These are phyloP conservation scores for Puccinia polysora DNA, from an alignment of 1,284 basidiomycete species.

Conservation along the genomic window DNA sequence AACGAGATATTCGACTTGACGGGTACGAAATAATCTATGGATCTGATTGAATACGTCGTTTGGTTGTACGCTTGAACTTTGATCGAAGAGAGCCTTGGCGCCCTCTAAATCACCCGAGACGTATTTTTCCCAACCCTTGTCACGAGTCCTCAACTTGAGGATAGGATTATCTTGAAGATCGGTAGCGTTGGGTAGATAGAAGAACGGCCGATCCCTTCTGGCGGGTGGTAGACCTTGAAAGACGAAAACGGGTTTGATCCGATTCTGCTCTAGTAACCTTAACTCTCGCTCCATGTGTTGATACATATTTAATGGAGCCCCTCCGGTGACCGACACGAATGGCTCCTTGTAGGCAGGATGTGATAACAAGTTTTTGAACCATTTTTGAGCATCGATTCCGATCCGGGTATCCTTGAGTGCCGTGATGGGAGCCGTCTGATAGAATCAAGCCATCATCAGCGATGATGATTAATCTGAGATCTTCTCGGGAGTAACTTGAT, in stretches of 20 bases:
- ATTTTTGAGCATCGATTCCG: slow-evolving; percentile 92
- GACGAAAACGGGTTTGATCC: slow-evolving; percentile 95
- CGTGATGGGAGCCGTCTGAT: slow-evolving; percentile 74
- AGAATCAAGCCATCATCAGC: slow-evolving; percentile 14
- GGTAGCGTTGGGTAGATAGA: slow-evolving; percentile 40
- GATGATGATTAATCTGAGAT: no score
- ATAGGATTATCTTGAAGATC: slow-evolving; percentile 38
- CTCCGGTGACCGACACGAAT: slow-evolving; percentile 86
- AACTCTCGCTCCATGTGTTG: slow-evolving; percentile 82
- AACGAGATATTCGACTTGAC: slow-evolving; percentile 91
- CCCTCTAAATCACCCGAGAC: slow-evolving; percentile 43
- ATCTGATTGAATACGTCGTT: slow-evolving; percentile 85
- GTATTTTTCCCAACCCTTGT: slow-evolving; percentile 44
- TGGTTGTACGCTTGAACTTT: slow-evolving; percentile 35
- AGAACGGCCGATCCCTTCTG: slow-evolving; percentile 42
- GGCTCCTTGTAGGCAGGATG: slow-evolving; percentile 73
- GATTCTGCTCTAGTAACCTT: slow-evolving; percentile 77
- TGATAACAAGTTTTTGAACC: slow-evolving; percentile 74
- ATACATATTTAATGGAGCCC: slow-evolving; percentile 60
- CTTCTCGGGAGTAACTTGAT: no score
- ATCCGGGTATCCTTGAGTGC: slow-evolving; percentile 85
- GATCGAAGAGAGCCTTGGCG: slow-evolving; percentile 38
- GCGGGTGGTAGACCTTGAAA: slow-evolving; percentile 71
- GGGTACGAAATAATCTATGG: slow-evolving; percentile 84
- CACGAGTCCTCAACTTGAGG: slow-evolving; percentile 42